Evolutionary conservation across 1,284 basidiomycete species (phyloP).

Genomic region (Trichosporon sp.): DNA sequence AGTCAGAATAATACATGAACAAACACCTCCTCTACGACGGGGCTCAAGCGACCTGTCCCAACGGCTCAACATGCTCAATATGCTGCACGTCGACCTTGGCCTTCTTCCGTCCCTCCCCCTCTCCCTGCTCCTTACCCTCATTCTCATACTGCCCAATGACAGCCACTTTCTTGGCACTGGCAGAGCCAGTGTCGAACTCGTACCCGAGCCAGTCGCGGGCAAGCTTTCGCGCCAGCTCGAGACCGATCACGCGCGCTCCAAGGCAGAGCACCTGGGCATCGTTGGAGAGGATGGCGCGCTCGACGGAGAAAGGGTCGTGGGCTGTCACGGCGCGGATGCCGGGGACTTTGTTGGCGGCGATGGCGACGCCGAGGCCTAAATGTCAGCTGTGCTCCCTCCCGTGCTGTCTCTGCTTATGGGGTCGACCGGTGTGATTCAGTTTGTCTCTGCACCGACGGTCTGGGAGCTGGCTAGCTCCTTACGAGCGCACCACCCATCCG

Average conservation of each 20-base stretch:
- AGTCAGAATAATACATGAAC: too few relatives aligned
- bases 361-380: conserved; percentile 54
- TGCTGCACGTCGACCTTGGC: background rate
- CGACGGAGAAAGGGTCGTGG: conserved; percentile 59
- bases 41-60: too few relatives aligned
- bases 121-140: background rate
- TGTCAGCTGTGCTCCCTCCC: conserved; percentile 5
- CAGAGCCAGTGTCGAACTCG: conserved; percentile 54
- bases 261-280: conserved; percentile 59
- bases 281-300: conserved; percentile 57
- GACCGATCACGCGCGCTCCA: conserved; percentile 58
- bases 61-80: background rate
- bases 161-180: conserved; percentile 57
- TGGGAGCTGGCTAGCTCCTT: too few relatives aligned
- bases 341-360: conserved; percentile 56
- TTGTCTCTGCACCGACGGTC: too few relatives aligned
- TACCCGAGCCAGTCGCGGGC: conserved; percentile 58
- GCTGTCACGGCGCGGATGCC: conserved; percentile 57
- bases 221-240: conserved; percentile 56
- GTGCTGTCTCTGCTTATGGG: too few relatives aligned
- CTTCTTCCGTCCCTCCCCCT: background rate
- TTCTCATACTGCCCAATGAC: conserved; percentile 41
- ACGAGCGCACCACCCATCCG: too few relatives aligned
- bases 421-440: too few relatives aligned
- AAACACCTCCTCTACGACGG: too few relatives aligned